phyloP scores from a whole-genome alignment of 768 basidiomycete genomes.

The Collybia nuda region DNA sequence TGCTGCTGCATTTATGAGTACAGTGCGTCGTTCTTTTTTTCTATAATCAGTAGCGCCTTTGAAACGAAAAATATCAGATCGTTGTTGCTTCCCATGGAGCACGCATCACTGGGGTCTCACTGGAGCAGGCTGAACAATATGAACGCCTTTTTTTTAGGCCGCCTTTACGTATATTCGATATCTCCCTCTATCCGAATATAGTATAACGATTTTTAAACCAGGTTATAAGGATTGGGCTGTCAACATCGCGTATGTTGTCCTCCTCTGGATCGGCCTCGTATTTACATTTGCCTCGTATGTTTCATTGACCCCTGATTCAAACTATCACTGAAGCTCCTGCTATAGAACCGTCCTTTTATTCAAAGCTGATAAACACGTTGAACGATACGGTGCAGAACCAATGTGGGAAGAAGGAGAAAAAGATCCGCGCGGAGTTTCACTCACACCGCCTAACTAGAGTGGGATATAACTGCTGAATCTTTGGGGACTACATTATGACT shows the following conservation, averaged over 20 bases:
- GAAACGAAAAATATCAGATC: conserved; percentile 14
- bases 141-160: conserved; percentile 21
- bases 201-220: conserved; percentile 1
- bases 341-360: neutral
- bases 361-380: too few relatives aligned
- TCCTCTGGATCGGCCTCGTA: conserved; percentile 29
- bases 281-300: conserved; percentile 25
- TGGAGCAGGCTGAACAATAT: conserved; percentile 12
- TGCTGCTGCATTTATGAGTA: conserved; percentile 26
- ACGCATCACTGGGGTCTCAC: conserved; percentile 22
- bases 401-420: neutral
- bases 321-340: neutral
- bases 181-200: neutral
- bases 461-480: too few relatives aligned
- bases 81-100: conserved; percentile 24
- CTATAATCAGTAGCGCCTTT: neutral
- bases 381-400: neutral
- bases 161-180: conserved; percentile 20
- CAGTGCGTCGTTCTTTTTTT: conserved; percentile 21
- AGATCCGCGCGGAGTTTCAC: neutral
- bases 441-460: neutral
- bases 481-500: too few relatives aligned
- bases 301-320: neutral
- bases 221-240: conserved; percentile 26
- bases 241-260: conserved; percentile 31